phyloP scores from a whole-genome alignment of 768 basidiomycete genomes.

The Leucocoprinus birnbaumii region DNA sequence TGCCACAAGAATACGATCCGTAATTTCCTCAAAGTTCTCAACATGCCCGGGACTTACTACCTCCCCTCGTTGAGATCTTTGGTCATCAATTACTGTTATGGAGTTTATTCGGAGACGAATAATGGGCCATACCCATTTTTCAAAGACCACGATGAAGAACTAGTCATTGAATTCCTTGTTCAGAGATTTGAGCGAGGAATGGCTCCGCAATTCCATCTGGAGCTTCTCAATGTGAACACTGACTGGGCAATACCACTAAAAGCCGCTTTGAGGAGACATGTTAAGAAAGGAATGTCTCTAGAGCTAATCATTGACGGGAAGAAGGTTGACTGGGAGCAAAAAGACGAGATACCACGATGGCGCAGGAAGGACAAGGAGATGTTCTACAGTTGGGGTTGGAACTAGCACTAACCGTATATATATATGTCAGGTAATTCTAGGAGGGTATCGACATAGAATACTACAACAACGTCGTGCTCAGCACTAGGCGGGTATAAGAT shows the following conservation, averaged over 20 bases:
- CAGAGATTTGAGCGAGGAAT: neutral
- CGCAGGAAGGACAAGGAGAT: neutral
- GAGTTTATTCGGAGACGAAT: neutral
- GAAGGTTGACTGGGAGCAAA: neutral
- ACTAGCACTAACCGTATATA: neutral
- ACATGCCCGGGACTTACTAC: neutral
- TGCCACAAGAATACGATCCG: neutral
- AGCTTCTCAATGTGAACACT: neutral
- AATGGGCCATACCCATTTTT: neutral
- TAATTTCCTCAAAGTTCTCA: neutral
- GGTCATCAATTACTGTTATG: neutral
- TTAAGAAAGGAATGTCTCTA: neutral
- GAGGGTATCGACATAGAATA: no score
- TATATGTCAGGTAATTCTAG: no score
- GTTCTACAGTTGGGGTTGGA: neutral
- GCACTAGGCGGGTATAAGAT: no score
- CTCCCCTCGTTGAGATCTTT: neutral
- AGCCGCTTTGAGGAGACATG: neutral
- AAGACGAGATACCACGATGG: neutral
- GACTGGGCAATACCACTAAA: neutral
- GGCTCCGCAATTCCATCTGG: neutral
- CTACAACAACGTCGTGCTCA: no score
- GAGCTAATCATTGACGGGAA: neutral
- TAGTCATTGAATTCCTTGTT: neutral
- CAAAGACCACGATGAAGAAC: neutral